These are phyloP conservation scores for Stagonosporopsis chrysanthemi DNA, from an alignment of 2,329 filamentous ascomycete species.

Conservation along the genomic window DNA sequence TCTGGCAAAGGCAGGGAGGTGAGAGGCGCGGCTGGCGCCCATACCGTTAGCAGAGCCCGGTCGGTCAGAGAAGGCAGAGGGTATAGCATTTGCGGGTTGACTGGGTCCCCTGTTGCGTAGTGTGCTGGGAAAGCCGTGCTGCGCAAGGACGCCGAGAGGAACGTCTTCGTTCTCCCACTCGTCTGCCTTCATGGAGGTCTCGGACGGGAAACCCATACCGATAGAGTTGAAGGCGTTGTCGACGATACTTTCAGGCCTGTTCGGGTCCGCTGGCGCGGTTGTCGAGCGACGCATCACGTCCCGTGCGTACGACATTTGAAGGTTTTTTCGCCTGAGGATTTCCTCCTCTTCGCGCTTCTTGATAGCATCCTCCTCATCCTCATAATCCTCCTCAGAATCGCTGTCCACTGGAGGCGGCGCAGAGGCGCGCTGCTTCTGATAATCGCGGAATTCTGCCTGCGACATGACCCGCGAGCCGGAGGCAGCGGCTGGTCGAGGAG, in stretches of 20 bases:
- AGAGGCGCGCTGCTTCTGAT: conserved; percentile 37
- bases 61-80: conserved; percentile 47
- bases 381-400: conserved; percentile 47
- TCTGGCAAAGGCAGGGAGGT: conserved; percentile 47
- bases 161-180: conserved; percentile 51
- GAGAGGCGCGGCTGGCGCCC: conserved; percentile 30
- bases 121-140: conserved; percentile 47
- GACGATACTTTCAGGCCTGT: conserved; percentile 27
- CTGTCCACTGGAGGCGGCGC: conserved; percentile 38
- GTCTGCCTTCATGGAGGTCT: conserved; percentile 45
- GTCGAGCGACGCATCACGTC: conserved; percentile 47
- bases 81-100: conserved; percentile 41
- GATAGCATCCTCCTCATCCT: conserved; percentile 49
- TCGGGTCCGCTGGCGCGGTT: conserved; percentile 33
- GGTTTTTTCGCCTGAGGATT: conserved; percentile 40
- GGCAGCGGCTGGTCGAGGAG: conserved; percentile 18
- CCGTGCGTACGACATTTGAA: conserved; percentile 45
- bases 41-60: conserved; percentile 44
- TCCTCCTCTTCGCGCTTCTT: conserved; percentile 45
- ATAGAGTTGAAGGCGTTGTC: conserved; percentile 23
- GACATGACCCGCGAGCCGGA: conserved; percentile 42
- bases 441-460: conserved; percentile 43
- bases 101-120: conserved; percentile 35
- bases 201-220: conserved; percentile 45
- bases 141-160: conserved; percentile 48